These are phyloP conservation scores for Allium fistulosum DNA, from an alignment of 106 monocot species.

Conservation along the genomic window DNA sequence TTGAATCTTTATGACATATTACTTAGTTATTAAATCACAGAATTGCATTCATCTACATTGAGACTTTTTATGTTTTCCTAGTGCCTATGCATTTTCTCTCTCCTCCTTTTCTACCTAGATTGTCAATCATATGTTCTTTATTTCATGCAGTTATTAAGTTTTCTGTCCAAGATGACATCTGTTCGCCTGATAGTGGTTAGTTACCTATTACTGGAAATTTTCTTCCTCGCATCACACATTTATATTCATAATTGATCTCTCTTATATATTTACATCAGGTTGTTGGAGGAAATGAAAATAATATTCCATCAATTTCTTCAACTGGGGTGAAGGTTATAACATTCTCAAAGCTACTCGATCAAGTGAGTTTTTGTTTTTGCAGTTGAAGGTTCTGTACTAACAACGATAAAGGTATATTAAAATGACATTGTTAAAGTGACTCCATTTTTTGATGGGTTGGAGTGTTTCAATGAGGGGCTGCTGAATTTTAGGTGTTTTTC, in stretches of 20 bases:
- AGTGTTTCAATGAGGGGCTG: too few relatives aligned
- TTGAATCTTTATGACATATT: background rate
- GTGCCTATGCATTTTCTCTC: background rate
- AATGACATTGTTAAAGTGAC: too few relatives aligned
- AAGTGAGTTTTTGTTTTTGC: conserved; percentile 31
- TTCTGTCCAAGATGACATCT: conserved; percentile 63
- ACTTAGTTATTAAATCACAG: background rate
- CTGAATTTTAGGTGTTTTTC: too few relatives aligned
- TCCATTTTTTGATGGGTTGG: too few relatives aligned
- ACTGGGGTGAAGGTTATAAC: conserved; percentile 56
- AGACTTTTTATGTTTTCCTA: background rate
- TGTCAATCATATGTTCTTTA: background rate
- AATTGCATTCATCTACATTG: background rate
- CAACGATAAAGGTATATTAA: too few relatives aligned
- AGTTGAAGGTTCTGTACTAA: too few relatives aligned
- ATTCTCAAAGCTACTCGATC: conserved; percentile 55
- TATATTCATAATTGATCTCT: conserved; percentile 3
- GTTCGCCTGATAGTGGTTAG: conserved; percentile 89
- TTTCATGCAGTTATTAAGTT: conserved; percentile 76
- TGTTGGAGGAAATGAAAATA: conserved; percentile 73
- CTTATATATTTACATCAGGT: conserved; percentile 35
- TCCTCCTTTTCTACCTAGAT: background rate
- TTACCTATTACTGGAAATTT: background rate
- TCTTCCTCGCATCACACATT: background rate
- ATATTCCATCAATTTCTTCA: conserved; percentile 52